These are phyloP conservation scores for Cladophialophora psammophila DNA, from an alignment of 2,329 filamentous ascomycete genomes.

Conservation along the genomic window DNA sequence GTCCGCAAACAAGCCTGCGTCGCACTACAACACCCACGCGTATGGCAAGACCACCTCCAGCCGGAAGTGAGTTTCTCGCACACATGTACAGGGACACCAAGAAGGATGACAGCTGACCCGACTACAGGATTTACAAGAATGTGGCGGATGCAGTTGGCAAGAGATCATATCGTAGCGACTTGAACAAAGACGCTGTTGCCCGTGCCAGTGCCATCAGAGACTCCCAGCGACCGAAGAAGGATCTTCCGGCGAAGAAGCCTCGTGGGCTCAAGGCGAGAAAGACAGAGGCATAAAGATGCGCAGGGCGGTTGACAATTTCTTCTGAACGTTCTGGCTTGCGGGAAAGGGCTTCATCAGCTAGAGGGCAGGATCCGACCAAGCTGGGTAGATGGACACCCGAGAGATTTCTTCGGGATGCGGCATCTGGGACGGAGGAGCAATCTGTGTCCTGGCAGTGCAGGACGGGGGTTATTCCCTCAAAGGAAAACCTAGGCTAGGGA, in stretches of 20 bases:
- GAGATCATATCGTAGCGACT: constrained; percentile 82
- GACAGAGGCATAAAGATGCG: constrained; percentile 54
- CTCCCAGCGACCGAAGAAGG: constrained; percentile 81
- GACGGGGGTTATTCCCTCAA: background rate
- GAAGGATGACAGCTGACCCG: constrained; percentile 35
- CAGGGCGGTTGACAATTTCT: background rate
- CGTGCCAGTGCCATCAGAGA: constrained; percentile 85
- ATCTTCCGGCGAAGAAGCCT: constrained; percentile 73
- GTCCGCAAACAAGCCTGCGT: constrained; percentile 75
- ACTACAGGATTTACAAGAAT: constrained; percentile 79
- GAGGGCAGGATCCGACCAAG: constrained; percentile 1
- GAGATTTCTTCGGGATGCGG: constrained; percentile 3
- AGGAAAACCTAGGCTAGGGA: background rate
- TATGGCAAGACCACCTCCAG: constrained; percentile 76
- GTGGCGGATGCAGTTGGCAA: constrained; percentile 84
- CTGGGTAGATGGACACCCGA: background rate
- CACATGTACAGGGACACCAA: background rate
- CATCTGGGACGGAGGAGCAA: constrained; percentile 1
- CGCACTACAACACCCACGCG: constrained; percentile 68
- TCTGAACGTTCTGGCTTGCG: background rate
- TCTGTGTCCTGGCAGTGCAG: background rate
- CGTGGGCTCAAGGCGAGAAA: constrained; percentile 80
- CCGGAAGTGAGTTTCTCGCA: constrained; percentile 71
- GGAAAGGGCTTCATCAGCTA: background rate
- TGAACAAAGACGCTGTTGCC: constrained; percentile 79